Percentiles rank a stretch among this genome's conserved stretches.
Conservation (phyloP, 352 stramenopile species). For the Phytophthora pluvialis region DNA sequence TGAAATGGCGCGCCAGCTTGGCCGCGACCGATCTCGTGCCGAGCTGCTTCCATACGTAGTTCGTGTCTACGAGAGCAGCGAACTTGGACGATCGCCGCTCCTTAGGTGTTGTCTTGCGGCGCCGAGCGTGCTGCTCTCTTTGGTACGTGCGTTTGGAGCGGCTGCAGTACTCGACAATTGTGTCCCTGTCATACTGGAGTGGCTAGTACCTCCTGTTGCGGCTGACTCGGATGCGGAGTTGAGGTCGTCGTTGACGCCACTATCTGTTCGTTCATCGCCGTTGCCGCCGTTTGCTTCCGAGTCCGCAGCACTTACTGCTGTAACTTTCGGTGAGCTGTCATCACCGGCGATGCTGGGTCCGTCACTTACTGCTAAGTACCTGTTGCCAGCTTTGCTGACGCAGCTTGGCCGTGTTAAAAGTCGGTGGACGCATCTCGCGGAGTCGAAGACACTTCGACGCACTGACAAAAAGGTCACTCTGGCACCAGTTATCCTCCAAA, state of each 20-base stretch:
- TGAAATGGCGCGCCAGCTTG: constrained; percentile 50
- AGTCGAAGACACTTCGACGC: constrained; percentile 43
- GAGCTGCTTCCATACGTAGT: constrained; percentile 58
- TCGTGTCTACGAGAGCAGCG: constrained; percentile 62
- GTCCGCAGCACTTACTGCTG: constrained; percentile 46
- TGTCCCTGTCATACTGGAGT: constrained; percentile 72
- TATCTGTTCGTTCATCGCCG: constrained; percentile 12
- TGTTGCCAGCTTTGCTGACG: constrained; percentile 61
- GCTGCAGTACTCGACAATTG: constrained; percentile 55
- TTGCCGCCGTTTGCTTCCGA: constrained; percentile 52
- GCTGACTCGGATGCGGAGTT: constrained; percentile 15
- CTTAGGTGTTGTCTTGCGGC: constrained; percentile 48
- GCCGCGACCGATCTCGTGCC: constrained; percentile 30
- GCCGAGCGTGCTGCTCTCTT: constrained; percentile 53
- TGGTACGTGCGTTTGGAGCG: constrained; percentile 58
- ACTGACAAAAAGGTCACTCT: constrained; percentile 38
- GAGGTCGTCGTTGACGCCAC: constrained; percentile 27
- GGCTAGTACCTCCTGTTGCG: constrained; percentile 46
- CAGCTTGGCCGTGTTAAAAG: constrained; percentile 58
- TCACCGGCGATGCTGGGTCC: constrained; percentile 61
- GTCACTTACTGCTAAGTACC: constrained; percentile 64
- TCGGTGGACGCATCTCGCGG: constrained; percentile 64
- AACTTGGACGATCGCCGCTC: constrained; percentile 38
- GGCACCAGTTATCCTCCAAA: constrained; percentile 30
- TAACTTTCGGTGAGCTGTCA: constrained; percentile 57